These are phyloP conservation scores for Silene conica DNA, from an alignment of 148 eudicot genomes.

Conservation along the genomic window DNA sequence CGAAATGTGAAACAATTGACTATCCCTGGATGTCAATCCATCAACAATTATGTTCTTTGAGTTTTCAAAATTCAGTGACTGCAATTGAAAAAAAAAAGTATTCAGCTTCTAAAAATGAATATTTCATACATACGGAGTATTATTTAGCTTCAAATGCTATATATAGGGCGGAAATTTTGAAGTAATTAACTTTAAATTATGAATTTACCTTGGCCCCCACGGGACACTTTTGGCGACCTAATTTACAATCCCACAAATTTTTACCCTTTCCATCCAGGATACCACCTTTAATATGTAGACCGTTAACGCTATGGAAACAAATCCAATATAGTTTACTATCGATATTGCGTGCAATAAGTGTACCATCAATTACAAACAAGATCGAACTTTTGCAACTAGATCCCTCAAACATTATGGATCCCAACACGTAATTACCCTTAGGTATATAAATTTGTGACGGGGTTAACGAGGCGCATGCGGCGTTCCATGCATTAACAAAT, in stretches of 20 bases:
- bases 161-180: too few species aligned
- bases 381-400: constrained; percentile 14
- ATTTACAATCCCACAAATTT: constrained; percentile 25
- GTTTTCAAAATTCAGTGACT: constrained; percentile 34
- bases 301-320: constrained; percentile 24
- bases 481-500: constrained; percentile 28
- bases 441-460: constrained; percentile 24
- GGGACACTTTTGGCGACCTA: neutral
- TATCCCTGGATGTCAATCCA: constrained; percentile 38
- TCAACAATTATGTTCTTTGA: constrained; percentile 40
- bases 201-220: neutral
- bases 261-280: constrained; percentile 35
- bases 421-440: constrained; percentile 14
- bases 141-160: too few species aligned
- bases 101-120: too few species aligned
- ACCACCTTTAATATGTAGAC: constrained; percentile 36
- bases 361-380: constrained; percentile 33
- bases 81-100: neutral
- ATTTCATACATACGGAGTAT: too few species aligned
- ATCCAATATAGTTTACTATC: constrained; percentile 29
- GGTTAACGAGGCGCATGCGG: constrained; percentile 12
- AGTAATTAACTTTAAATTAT: too few species aligned
- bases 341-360: constrained; percentile 28
- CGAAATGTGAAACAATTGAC: constrained; percentile 43
- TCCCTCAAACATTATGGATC: constrained; percentile 28